Base-by-base conservation (phyloP, 805 yeast species). In the Kazachstania martiniae region DNA sequence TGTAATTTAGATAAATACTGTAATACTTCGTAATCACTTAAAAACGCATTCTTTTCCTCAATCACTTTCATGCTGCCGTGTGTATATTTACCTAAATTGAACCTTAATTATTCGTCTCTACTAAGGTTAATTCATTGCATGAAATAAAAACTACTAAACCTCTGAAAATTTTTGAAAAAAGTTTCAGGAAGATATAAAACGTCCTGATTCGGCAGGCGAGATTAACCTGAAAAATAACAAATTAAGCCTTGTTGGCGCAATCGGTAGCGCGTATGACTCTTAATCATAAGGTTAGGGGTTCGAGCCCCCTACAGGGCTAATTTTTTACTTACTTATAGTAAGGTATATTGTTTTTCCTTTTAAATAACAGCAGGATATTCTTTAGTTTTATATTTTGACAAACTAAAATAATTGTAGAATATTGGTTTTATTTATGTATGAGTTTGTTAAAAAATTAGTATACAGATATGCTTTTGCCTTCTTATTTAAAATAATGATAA, bases 21-120 rank as follows among this genome's bases (percentile, higher is more conserved):
- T 15, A 53, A 50, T 2, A 72, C 76, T 48, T 74, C 82, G 40
- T 61, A 73, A 49, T 74, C 75, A 37, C 76, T 68, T 28, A 74
- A 51, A 37, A 72, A 68, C 28, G 72, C 65, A 32, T 69, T 73
- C 41, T 78, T 62, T 29, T 62, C 65, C 18, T 56, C 51, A 19
- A 68, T 53, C 3, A 69, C 59, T 52, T 64, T 58, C 70, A 65
- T 65, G n/a, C 7, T 23, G 8, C 9, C 10, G 21, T 19, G 21
- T 19, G 9, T 19, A 10, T 19, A 10, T 19, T n/a, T n/a, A n/a
- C n/a, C n/a, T n/a, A n/a, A n/a, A n/a, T n/a, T n/a, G n/a, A n/a
- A n/a, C n/a, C n/a, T n/a, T n/a, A n/a, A n/a, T n/a, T n/a, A n/a
- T n/a, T n/a, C n/a, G n/a, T n/a, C n/a, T n/a, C n/a, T n/a, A n/a